Evolutionary conservation across 345 rosid species (phyloP).

Genomic region (Euphorbia peplus): DNA sequence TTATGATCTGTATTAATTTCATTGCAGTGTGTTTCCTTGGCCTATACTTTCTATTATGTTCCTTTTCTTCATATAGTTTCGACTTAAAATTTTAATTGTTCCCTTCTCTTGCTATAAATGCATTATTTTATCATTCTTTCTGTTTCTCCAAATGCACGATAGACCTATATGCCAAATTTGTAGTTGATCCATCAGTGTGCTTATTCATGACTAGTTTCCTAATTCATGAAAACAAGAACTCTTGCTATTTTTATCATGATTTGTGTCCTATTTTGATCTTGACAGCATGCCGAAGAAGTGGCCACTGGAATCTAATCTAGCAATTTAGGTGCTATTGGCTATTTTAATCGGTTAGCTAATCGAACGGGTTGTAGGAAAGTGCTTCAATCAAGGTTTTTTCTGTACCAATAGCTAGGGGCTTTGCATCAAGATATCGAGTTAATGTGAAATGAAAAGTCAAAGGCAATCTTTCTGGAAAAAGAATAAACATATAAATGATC

Average conservation of each 20-base stretch:
- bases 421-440: not conserved
- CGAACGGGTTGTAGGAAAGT: not conserved
- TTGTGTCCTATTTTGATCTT: not conserved
- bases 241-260: not conserved
- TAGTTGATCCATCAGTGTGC: not conserved
- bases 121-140: not conserved
- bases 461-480: too few species aligned
- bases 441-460: too few species aligned
- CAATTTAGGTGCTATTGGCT: not conserved
- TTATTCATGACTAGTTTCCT: too few species aligned
- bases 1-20: too few species aligned
- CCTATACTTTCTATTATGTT: not conserved
- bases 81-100: not conserved
- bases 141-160: not conserved
- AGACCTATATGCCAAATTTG: too few species aligned
- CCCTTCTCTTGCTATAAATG: not conserved
- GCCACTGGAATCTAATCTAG: not conserved
- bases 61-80: not conserved
- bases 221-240: too few species aligned
- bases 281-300: not conserved
- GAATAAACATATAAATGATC: too few species aligned
- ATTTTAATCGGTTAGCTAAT: not conserved
- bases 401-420: not conserved
- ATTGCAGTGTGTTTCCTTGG: not conserved
- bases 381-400: not conserved